Evolutionary conservation across 2,329 filamentous ascomycete species (phyloP), one percentile per base, ranked within the genome.

Genomic region (Chrysoporthe austroafricana): DNA sequence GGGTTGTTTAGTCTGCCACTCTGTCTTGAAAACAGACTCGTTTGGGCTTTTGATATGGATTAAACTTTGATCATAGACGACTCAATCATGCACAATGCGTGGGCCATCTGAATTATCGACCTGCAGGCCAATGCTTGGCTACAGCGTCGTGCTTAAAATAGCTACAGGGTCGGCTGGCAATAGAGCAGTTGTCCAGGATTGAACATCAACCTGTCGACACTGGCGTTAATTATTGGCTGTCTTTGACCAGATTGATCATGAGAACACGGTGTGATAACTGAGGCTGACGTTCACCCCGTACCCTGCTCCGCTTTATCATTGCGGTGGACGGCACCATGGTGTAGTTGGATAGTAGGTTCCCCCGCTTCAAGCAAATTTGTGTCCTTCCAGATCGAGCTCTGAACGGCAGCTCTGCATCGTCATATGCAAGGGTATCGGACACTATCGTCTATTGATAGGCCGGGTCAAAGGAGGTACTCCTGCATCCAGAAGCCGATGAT

Each of bases 401-500:
- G 16, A 21, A 39, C 34, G 26, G 6, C 16, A 50, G 32, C 8
- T n/a, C 21, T 4, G n/a, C 36, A 34, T 58, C 13, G 42, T 42
- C 13, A n/a, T 48, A 11, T 14, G n/a, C 34, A 44, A 44, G 3
- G 16, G 26, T 11, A 7, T 13, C 21, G 39, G 16, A 50, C 9
- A 8, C 52, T 4, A 4, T 36, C 4, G 6, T 18, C 56, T 52
- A 32, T 32, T 32, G 36, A 59, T 43, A 50, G 42, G 9, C 9
- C 13, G 4, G 13, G 43, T 70, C 46, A 68, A 32, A 52, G 34
- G 21, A 66, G 14, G 21, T 65, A 67, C 54, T 71, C 70, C 32
- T 63, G 64, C 18, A 60, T 56, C 68, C 70, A 72, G 68, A 72
- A 72, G n/a, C 48, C 46, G 8, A 71, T 63, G 32, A 74, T 70